Conservation (phyloP, 148 eudicot genomes). For the Simmondsia chinensis region DNA sequence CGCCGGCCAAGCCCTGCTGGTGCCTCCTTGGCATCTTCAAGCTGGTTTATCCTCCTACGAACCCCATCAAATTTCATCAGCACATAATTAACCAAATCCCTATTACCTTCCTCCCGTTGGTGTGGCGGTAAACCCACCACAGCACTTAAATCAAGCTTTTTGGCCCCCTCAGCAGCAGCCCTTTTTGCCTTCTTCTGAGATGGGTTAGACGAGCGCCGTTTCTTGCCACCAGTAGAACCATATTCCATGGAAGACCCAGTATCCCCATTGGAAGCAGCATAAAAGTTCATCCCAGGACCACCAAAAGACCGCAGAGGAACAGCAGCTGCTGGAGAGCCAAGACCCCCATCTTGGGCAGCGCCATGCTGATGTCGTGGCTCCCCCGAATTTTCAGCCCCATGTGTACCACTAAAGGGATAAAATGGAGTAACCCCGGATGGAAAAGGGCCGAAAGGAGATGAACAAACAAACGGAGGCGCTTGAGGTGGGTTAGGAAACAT, state of each 20-base stretch:
- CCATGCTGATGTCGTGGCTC: neutral
- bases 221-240: conserved; percentile 26
- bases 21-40: conserved; percentile 55
- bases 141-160: conserved; percentile 25
- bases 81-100: conserved; percentile 34
- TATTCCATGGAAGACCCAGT: conserved; percentile 30
- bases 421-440: conserved; percentile 44
- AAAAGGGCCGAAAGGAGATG: conserved; percentile 43
- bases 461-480: conserved; percentile 52
- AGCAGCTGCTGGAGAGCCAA: no score
- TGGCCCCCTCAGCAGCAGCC: conserved; percentile 11
- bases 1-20: conserved; percentile 39
- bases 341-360: no score
- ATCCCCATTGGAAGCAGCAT: conserved; percentile 39
- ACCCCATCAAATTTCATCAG: conserved; percentile 54
- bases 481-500: conserved; percentile 54
- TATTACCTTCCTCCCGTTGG: conserved; percentile 44
- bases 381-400: conserved; percentile 2
- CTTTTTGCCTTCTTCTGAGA: conserved; percentile 19
- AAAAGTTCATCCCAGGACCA: conserved; percentile 38
- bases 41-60: conserved; percentile 56
- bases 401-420: conserved; percentile 39
- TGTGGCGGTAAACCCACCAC: conserved; percentile 28
- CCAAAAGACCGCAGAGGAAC: conserved; percentile 71
- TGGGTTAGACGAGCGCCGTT: no score